Percentiles rank a stretch among this genome's conserved stretches.
Evolutionary conservation across 176 grass and related monocot species (phyloP).

Genomic region (Ananas comosus): DNA sequence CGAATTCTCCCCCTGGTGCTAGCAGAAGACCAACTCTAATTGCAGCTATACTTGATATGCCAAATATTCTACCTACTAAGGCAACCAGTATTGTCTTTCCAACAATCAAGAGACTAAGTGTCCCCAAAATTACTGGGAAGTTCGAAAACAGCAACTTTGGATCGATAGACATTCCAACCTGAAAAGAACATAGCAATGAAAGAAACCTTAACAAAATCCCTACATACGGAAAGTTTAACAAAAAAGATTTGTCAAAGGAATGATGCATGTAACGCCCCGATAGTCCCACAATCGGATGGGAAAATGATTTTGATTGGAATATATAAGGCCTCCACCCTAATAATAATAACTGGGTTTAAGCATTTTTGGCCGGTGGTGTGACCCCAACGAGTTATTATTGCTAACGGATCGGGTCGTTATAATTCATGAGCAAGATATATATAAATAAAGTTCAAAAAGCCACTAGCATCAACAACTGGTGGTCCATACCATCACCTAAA

Average conservation of each 20-base stretch:
- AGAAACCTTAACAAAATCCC: background rate
- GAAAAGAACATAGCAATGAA: conserved; percentile 19
- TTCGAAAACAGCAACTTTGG: conserved; percentile 83
- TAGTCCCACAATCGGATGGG: too few species aligned
- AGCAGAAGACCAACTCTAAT: conserved; percentile 83
- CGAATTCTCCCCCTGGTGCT: conserved; percentile 97
- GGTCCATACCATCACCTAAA: too few species aligned
- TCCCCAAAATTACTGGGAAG: conserved; percentile 61
- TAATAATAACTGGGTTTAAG: too few species aligned
- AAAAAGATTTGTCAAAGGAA: background rate
- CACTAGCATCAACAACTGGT: too few species aligned
- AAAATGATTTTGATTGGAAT: too few species aligned
- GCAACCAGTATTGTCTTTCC: conserved; percentile 85
- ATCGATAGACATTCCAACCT: conserved; percentile 99
- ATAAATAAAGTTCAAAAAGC: background rate
- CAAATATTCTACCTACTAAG: conserved; percentile 86
- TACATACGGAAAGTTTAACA: background rate
- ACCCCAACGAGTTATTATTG: too few species aligned
- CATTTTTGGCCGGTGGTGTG: too few species aligned
- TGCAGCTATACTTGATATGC: conserved; percentile 83
- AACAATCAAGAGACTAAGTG: conserved; percentile 57
- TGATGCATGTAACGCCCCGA: background rate
- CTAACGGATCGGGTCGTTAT: too few species aligned
- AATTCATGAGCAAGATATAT: background rate
- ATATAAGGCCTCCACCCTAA: too few species aligned